Evolutionary conservation across 1,139 yeast species (phyloP), one percentile per base, ranked within the genome.

Genomic region (Taphrina betulina): DNA sequence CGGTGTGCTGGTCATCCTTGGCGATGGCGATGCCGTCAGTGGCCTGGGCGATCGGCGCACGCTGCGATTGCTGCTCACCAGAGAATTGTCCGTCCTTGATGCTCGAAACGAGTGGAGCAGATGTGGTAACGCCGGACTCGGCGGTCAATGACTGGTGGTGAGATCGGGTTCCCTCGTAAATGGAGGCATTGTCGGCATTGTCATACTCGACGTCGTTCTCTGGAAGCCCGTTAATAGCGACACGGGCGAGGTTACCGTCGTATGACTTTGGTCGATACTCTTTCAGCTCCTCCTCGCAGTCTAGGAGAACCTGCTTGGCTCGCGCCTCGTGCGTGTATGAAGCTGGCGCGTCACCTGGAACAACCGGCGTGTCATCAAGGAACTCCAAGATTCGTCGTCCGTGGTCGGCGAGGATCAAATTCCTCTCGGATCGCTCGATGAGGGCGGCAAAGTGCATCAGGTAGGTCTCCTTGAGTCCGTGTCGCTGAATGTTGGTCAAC

Each of bases 401-500:
- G 75, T 85, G 85, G 66, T 94, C 92, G 62, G 94, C 92, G 73
- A 85, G 84, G 66, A 85, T 77, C 60, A 94, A 92, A 68, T 82
- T 79, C 73, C 85, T 85, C 74, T 85, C 95, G 64, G 92, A 81
- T 67, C 81, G 81, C 72, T 85, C 94, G 73, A 92, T 81, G 62
- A 81, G 76, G 38, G 95, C 81, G 70, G 85, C 94, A 67, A 86
- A 85, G 72, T 85, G 90, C 71, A 85, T 84, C 72, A 83, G 79
- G 75, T 81, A 85, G 58, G 94, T 88, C 63, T 89, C 85, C 78
- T 85, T 85, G 68, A 86, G 78, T 73, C 85, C 84, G 73, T 85
- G 94, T 75, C 95, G 80, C 63, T 95, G 85, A 66, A 85, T 85
- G 72, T 85, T 85, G 53, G 90, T 83, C 69, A 86, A 78, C 74